A percentile compares a stretch with the other conserved stretches of the same genome.
Conservation (phyloP, 805 yeast species). For the Scheffersomyces stipitis region DNA sequence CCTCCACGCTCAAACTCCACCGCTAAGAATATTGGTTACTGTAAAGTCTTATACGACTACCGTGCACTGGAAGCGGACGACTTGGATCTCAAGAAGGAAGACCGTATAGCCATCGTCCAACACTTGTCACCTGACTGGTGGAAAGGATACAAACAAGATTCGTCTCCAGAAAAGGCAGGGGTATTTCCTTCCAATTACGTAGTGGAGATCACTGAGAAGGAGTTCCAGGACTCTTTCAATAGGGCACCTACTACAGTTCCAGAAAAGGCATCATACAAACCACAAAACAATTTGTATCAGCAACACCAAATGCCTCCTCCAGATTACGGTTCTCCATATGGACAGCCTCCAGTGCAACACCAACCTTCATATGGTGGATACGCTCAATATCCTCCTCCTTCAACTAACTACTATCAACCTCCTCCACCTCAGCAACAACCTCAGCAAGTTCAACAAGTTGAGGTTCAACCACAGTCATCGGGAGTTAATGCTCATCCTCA, state of each 20-base stretch:
- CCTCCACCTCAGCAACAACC: conserved; percentile 21
- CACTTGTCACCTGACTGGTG: conserved; percentile 87
- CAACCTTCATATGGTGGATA: conserved; percentile 36
- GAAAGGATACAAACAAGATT: conserved; percentile 58
- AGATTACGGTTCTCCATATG: conserved; percentile 15
- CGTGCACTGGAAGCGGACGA: conserved; percentile 76
- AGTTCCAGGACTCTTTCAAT: conserved; percentile 16
- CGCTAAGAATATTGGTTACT: conserved; percentile 32
- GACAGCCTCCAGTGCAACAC: conserved; percentile 19
- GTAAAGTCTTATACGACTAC: conserved; percentile 75
- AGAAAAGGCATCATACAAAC: conserved; percentile 18
- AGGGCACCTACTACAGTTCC: conserved; percentile 12
- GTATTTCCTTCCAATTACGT: conserved; percentile 92
- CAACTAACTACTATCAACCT: conserved; percentile 45
- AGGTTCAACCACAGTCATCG: conserved; percentile 16
- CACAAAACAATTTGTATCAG: conserved; percentile 10
- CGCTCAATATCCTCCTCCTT: conserved; percentile 52
- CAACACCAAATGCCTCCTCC: conserved; percentile 6
- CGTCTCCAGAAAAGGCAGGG: conserved; percentile 53
- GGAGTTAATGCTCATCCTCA: conserved; percentile 26
- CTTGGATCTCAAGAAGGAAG: conserved; percentile 62
- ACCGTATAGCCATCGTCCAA: conserved; percentile 66
- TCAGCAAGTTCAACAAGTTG: conserved; percentile 23
- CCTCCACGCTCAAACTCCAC: conserved; percentile 6
- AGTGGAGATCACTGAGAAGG: conserved; percentile 35